Percentiles rank a stretch among this genome's conserved stretches.
These are phyloP conservation scores for Trichophyton simii DNA, from an alignment of 2,329 filamentous ascomycete species.

Conservation along the genomic window DNA sequence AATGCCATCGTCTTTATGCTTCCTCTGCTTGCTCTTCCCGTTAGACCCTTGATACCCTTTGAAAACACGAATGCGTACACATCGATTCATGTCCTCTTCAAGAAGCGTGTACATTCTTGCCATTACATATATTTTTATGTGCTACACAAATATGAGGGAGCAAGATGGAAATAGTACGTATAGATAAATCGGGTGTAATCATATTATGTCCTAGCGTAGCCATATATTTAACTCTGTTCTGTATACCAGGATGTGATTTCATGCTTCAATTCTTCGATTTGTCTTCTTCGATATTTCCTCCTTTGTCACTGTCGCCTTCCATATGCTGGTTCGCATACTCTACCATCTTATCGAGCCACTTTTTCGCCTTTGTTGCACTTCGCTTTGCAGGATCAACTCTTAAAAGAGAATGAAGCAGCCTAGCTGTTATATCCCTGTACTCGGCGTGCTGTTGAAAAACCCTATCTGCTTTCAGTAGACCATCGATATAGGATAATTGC, in stretches of 20 bases:
- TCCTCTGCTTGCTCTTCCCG: not conserved
- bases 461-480: not conserved
- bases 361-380: not conserved
- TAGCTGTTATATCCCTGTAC: not conserved
- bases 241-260: not conserved
- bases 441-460: not conserved
- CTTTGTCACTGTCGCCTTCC: too few species aligned
- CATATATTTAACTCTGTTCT: not conserved
- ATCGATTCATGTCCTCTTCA: not conserved
- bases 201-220: not conserved
- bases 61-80: not conserved
- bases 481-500: not conserved
- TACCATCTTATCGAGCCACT: not conserved
- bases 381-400: not conserved
- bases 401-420: not conserved
- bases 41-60: not conserved
- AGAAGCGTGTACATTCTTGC: not conserved
- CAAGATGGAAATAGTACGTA: not conserved
- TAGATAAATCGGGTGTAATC: not conserved
- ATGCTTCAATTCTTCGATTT: too few species aligned
- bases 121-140: not conserved
- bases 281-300: too few species aligned
- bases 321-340: not conserved
- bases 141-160: not conserved
- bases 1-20: not conserved